These are phyloP conservation scores for Wickerhamiella qilinensis DNA, from an alignment of 805 yeast species.

Conservation along the genomic window DNA sequence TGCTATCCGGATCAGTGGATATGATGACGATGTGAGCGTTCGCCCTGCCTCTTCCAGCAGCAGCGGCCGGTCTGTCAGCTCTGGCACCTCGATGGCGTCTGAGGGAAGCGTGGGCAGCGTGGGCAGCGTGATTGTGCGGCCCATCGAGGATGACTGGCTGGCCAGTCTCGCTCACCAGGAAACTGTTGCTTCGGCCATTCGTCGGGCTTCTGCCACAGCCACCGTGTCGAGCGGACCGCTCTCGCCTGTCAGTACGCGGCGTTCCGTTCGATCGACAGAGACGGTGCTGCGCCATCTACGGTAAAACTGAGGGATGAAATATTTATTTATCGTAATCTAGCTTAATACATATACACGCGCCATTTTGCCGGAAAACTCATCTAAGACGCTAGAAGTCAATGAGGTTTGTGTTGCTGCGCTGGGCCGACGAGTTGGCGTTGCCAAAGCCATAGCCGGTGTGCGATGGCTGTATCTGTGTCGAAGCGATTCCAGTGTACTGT, in stretches of 20 bases:
- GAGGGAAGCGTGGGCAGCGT: too few relatives aligned
- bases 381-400: constrained; percentile 20
- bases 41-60: too few relatives aligned
- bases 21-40: too few relatives aligned
- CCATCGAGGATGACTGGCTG: constrained; percentile 3
- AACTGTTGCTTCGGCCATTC: constrained; percentile 2
- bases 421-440: constrained; percentile 32
- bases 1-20: too few relatives aligned
- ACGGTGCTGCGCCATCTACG: neutral
- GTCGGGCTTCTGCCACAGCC: constrained; percentile 1
- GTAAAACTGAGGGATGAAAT: too few relatives aligned
- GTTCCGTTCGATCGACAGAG: neutral
- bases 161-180: constrained; percentile 2
- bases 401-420: constrained; percentile 19
- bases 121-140: neutral
- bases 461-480: constrained; percentile 55
- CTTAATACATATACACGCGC: neutral
- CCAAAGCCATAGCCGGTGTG: constrained; percentile 94
- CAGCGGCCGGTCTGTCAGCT: too few relatives aligned
- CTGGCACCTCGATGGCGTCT: too few relatives aligned
- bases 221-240: neutral
- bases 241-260: neutral
- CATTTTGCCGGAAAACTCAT: neutral
- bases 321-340: constrained; percentile 1
- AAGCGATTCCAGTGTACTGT: constrained; percentile 54